Conservation (phyloP, 1,284 basidiomycete species). For the Microbotryum intermedium region DNA sequence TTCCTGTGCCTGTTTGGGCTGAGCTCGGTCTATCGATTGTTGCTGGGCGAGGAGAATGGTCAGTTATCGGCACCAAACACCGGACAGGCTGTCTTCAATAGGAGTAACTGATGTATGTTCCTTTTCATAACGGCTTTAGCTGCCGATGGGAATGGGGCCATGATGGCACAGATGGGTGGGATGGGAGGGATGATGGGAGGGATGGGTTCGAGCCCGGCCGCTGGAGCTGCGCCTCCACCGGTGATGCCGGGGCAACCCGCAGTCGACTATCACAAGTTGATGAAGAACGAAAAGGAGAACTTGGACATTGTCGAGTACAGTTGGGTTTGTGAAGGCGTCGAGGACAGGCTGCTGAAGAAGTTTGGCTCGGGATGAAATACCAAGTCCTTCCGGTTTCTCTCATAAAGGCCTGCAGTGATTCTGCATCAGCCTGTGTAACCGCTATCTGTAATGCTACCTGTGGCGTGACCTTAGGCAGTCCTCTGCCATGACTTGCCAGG, state of each 20-base stretch:
- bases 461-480: too few species aligned
- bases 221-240: not conserved
- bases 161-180: conserved; percentile 19
- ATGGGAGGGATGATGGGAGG: conserved; percentile 8
- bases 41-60: conserved; percentile 89
- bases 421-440: too few species aligned
- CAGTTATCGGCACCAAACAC: conserved; percentile 36
- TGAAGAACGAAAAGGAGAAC: conserved; percentile 87
- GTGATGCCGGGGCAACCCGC: conserved; percentile 38
- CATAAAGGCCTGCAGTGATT: too few species aligned
- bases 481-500: too few species aligned
- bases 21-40: conserved; percentile 86
- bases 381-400: too few species aligned
- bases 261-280: conserved; percentile 81
- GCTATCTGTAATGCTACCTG: too few species aligned
- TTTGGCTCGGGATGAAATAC: not conserved
- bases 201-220: not conserved
- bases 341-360: conserved; percentile 22
- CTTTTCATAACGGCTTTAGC: conserved; percentile 43
- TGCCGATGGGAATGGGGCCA: conserved; percentile 53
- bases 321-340: conserved; percentile 28
- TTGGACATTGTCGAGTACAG: conserved; percentile 55
- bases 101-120: not conserved
- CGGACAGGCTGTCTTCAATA: not conserved
- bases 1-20: conserved; percentile 98